Conservation (phyloP, 2,329 filamentous ascomycete genomes). For the Penicillium sp. region DNA sequence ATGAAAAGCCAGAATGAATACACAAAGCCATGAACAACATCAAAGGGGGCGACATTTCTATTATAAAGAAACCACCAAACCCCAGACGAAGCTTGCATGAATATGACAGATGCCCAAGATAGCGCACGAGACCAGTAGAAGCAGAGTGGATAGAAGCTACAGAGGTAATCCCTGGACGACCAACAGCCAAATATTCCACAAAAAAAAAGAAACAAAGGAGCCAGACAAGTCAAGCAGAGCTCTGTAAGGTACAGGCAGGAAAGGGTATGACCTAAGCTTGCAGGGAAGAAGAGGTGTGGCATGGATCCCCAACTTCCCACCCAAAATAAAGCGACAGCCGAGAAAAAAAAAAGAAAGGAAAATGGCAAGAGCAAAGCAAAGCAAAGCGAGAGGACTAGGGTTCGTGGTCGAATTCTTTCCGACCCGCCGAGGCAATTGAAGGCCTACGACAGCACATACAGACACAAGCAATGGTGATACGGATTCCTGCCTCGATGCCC, state of each 20-base stretch:
- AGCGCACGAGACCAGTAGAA: slow-evolving; percentile 40
- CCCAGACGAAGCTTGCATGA: slow-evolving; percentile 29
- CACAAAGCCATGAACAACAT: slow-evolving; percentile 18
- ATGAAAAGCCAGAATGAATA: neutral
- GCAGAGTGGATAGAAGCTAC: slow-evolving; percentile 30
- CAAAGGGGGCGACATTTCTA: slow-evolving; percentile 32
- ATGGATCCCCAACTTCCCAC: slow-evolving; percentile 18
- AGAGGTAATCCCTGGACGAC: slow-evolving; percentile 35
- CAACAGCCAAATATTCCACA: slow-evolving; percentile 37
- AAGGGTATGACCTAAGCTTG: slow-evolving; percentile 27
- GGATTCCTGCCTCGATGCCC: slow-evolving; percentile 32
- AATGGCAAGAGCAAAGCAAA: slow-evolving; percentile 17
- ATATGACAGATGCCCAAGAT: slow-evolving; percentile 33
- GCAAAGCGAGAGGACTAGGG: slow-evolving; percentile 24
- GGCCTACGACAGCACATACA: slow-evolving; percentile 33
- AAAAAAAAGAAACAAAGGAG: slow-evolving; percentile 32
- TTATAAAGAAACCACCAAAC: slow-evolving; percentile 31
- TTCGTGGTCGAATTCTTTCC: slow-evolving; percentile 34
- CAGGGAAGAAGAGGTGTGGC: slow-evolving; percentile 27
- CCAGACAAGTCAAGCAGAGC: slow-evolving; percentile 28
- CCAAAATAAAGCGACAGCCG: slow-evolving; percentile 19
- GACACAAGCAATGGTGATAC: slow-evolving; percentile 35
- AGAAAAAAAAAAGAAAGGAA: slow-evolving; percentile 30
- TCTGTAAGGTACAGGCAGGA: slow-evolving; percentile 36
- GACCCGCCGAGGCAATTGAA: slow-evolving; percentile 30